Base-by-base conservation (phyloP, 2,329 filamentous ascomycete species). In the Aspergillus brasiliensis region DNA sequence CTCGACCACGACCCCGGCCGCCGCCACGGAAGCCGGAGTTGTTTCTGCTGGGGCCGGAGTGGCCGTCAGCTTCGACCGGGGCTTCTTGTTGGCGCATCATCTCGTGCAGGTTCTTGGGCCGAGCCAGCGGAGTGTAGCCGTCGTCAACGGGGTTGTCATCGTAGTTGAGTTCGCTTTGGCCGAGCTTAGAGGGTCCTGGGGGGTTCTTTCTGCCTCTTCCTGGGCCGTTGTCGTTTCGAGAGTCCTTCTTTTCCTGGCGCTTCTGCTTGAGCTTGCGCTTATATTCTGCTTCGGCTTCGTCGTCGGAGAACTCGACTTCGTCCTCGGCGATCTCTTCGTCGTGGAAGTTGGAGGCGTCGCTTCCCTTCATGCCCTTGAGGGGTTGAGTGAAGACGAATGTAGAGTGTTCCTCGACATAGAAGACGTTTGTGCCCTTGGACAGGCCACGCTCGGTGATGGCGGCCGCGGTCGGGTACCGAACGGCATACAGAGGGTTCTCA, bases 291-390 rank as follows among this genome's bases (percentile, higher is more conserved):
- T 99, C 95, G 67, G 91, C 90, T 77, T 99, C 95, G 69, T 99
- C 95, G 67, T 99, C 95, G 0, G 94, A 97, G 74, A 98, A 98
- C 72, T 98, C 95, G 67, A 92, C 85, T 73, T 98, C 94, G 38
- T 96, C 91, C 31, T 90, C 89, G 15, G 80, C 87, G 7, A 92
- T 84, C 78, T 98, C 94, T 75, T 99, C 95, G 67, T 98, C 95
- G 75, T 97, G 90, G 57, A 97, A 84, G 73, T 98, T 98, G 54
- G 92, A 96, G 8, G 95, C 94, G 75, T 99, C 95, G 8, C 92
- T 95, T 61, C 92, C 92, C 78, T 96, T 98, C 69, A 90, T 74
- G 55, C 83, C 84, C 75, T 89, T 90, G 59, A 98, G 80, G 6
- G 89, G 87, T 73, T 95, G 86, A 0, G 94, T 97, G 71, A 97